Conservation (phyloP, 805 yeast species). For the Torulaspora quercuum region DNA sequence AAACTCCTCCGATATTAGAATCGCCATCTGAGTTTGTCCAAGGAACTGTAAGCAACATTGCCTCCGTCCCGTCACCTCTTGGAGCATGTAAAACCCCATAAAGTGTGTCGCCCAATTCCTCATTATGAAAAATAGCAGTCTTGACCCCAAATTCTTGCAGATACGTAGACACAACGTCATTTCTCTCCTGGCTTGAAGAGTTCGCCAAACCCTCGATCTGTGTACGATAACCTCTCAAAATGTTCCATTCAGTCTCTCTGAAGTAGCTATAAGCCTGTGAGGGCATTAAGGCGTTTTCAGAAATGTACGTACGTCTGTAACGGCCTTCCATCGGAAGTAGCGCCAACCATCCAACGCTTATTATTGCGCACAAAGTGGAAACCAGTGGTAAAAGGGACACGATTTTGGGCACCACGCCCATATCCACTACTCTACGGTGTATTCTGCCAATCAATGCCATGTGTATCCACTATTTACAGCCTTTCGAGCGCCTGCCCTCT, state of each 20-base stretch:
- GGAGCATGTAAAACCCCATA: constrained; percentile 91
- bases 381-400: constrained; percentile 43
- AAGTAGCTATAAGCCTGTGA: constrained; percentile 91
- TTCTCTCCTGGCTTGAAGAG: constrained; percentile 36
- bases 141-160: constrained; percentile 69
- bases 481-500: constrained; percentile 1
- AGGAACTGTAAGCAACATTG: constrained; percentile 86
- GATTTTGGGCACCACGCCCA: constrained; percentile 47
- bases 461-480: no score
- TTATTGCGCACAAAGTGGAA: constrained; percentile 41
- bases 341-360: constrained; percentile 57
- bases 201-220: constrained; percentile 39
- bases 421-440: constrained; percentile 42
- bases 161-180: constrained; percentile 53
- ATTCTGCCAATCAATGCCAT: constrained; percentile 34
- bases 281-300: constrained; percentile 96
- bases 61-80: constrained; percentile 93
- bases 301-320: constrained; percentile 76
- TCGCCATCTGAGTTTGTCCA: constrained; percentile 68
- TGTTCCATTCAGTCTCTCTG: constrained; percentile 92
- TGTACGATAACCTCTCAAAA: constrained; percentile 74
- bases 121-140: constrained; percentile 47
- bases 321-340: constrained; percentile 73
- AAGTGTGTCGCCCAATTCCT: constrained; percentile 45
- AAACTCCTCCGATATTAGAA: constrained; percentile 75